phyloP scores from a whole-genome alignment of 805 yeast genomes.

The Kazachstania martiniae region DNA sequence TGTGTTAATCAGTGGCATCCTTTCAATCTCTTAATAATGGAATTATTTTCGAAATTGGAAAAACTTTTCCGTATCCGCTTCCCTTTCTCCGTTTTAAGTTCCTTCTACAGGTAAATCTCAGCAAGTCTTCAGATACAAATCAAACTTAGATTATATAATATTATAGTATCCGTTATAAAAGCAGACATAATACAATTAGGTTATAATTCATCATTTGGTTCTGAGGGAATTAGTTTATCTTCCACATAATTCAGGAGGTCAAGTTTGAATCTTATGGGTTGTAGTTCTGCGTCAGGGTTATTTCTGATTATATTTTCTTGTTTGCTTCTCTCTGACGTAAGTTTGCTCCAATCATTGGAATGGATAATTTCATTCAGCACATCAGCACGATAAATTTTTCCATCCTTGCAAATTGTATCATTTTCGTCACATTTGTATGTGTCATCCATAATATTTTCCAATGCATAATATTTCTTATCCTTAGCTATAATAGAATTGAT shows the following conservation, averaged over 20 bases:
- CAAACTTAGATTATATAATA: too few species aligned
- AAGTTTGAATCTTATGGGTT: conserved; percentile 14
- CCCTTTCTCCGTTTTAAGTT: too few species aligned
- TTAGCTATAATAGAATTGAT: conserved; percentile 27
- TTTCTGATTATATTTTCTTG: conserved; percentile 17
- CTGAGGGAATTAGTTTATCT: too few species aligned
- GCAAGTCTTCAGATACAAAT: too few species aligned
- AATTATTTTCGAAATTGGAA: too few species aligned
- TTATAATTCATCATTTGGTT: background rate
- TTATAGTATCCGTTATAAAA: too few species aligned
- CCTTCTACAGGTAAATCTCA: too few species aligned
- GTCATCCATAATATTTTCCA: conserved; percentile 29
- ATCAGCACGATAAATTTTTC: conserved; percentile 7
- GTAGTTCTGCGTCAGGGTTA: conserved; percentile 24
- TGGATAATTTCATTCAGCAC: conserved; percentile 6
- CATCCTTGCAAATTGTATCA: conserved; percentile 7
- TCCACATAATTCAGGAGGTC: conserved; percentile 8
- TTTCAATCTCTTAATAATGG: too few species aligned
- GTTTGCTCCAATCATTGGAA: conserved; percentile 29
- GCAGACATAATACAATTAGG: too few species aligned
- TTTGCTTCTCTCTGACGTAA: conserved; percentile 23
- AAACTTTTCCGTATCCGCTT: too few species aligned
- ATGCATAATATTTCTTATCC: conserved; percentile 6
- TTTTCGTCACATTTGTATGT: conserved; percentile 5
- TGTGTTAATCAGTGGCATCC: too few species aligned